Base-by-base conservation (phyloP, 441 rosid genomes). In the Erysimum pusillum region DNA sequence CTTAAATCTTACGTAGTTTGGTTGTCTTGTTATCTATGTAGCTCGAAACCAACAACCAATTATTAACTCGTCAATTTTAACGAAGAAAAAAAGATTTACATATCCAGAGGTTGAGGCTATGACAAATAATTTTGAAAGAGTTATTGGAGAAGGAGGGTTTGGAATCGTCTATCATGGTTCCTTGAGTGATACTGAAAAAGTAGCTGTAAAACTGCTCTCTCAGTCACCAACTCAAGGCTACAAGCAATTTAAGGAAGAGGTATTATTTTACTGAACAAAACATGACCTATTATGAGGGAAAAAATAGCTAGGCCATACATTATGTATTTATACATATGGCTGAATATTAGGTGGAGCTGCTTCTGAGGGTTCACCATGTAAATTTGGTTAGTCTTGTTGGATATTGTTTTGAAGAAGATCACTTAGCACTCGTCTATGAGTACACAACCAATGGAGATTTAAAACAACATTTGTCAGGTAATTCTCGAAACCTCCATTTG, bases 321-420 rank as follows among this genome's bases (percentile, higher is more conserved):
- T 13, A 14, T 44, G 48, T 44, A 7, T 14, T 13, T 22, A 22
- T 22, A 22, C 5, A 14, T 7, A 14, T 45, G 49, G 49, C n/a
- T 45, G 8, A 45, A 44, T 44, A 44, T 44, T 2, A 45, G 49
- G 49, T 45, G 9, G 49, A 45, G 8, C 2, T 45, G 18, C 49
- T 45, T 45, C 8, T 45, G 18, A 45, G 18, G 18, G 18, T 45
- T 45, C 49, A 45, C 49, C 49, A 45, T n/a, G 18, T 45, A 45
- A 45, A 45, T 45, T 45, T 45, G 18, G 49, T n/a, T 14, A 45
- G 49, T n/a, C 49, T 45, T 45, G 49, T 45, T 45, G 49, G 49
- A 45, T 45, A 45, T 45, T 45, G 49, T 45, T 14, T 14, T 1
- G 49, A 45, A 45, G 18, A 45, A 45, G 18, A 14, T 2, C 49